These are phyloP conservation scores for Fusarium luffae DNA, from an alignment of 2,329 filamentous ascomycete species.

Conservation along the genomic window DNA sequence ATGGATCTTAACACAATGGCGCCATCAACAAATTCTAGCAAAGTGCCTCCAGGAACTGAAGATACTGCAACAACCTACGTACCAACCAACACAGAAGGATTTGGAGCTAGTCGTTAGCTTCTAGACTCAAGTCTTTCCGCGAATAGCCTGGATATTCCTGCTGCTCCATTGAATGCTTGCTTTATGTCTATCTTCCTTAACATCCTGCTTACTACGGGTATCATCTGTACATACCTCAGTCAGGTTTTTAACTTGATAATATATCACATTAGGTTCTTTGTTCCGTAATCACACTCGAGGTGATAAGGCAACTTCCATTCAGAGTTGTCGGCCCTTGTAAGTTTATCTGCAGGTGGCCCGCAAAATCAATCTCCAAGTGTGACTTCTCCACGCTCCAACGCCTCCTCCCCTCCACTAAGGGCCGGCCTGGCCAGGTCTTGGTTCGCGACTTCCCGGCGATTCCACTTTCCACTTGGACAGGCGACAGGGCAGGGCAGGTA, in stretches of 20 bases:
- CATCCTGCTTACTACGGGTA: not conserved
- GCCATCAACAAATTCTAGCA: slow-evolving; percentile 3
- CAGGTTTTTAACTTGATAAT: not conserved
- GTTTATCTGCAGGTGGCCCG: slow-evolving; percentile 25
- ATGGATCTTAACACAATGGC: not conserved
- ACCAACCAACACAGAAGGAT: not conserved
- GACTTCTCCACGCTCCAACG: slow-evolving; percentile 36
- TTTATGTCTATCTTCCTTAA: not conserved
- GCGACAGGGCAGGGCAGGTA: slow-evolving; percentile 27
- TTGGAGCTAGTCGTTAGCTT: slow-evolving; percentile 9
- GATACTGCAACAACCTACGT: not conserved
- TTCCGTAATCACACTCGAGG: not conserved
- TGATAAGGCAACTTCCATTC: not conserved
- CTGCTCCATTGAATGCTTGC: not conserved
- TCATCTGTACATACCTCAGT: not conserved
- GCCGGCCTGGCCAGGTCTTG: slow-evolving; percentile 1
- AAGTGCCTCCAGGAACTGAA: slow-evolving; percentile 1
- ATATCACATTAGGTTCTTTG: not conserved
- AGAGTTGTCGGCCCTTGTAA: slow-evolving; percentile 1
- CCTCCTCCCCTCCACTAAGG: slow-evolving; percentile 30
- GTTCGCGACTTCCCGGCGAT: slow-evolving; percentile 32
- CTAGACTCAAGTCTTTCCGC: not conserved
- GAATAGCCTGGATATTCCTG: not conserved
- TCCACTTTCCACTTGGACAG: slow-evolving; percentile 32
- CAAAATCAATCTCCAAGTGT: slow-evolving; percentile 31